phyloP scores from a whole-genome alignment of 257 asterid genomes.

The Solanum verrucosum region DNA sequence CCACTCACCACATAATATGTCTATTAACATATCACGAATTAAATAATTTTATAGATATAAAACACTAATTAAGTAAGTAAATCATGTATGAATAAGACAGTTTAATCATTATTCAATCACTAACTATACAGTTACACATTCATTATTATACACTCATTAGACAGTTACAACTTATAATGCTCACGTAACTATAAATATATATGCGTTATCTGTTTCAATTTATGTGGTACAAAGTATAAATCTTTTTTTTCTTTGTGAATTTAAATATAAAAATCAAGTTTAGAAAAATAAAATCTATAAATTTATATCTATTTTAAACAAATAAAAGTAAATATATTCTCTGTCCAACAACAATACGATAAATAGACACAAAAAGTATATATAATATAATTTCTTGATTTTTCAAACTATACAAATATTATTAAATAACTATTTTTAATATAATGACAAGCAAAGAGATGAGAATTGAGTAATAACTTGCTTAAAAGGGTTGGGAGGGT shows the following conservation, averaged over 20 bases:
- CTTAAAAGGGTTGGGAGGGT: not conserved
- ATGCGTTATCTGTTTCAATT: too few species aligned
- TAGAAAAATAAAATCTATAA: too few species aligned
- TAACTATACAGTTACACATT: not conserved
- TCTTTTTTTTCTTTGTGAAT: not conserved
- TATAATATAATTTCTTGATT: too few species aligned
- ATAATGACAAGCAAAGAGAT: too few species aligned
- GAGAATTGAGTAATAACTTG: not conserved
- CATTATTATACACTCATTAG: not conserved
- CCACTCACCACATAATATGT: not conserved
- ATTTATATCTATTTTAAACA: not conserved
- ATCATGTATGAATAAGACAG: not conserved
- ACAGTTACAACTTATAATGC: not conserved
- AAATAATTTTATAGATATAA: not conserved
- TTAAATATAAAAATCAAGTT: not conserved
- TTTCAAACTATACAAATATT: too few species aligned
- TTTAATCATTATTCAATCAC: not conserved
- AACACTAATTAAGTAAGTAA: not conserved
- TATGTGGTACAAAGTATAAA: not conserved
- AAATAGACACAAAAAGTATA: too few species aligned
- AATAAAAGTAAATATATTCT: too few species aligned
- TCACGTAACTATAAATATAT: not conserved
- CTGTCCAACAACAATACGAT: not conserved
- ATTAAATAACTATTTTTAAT: too few species aligned
- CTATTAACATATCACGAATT: too few species aligned